Evolutionary conservation across 345 rosid species (phyloP).

Genomic region (Dipteronia sinensis): DNA sequence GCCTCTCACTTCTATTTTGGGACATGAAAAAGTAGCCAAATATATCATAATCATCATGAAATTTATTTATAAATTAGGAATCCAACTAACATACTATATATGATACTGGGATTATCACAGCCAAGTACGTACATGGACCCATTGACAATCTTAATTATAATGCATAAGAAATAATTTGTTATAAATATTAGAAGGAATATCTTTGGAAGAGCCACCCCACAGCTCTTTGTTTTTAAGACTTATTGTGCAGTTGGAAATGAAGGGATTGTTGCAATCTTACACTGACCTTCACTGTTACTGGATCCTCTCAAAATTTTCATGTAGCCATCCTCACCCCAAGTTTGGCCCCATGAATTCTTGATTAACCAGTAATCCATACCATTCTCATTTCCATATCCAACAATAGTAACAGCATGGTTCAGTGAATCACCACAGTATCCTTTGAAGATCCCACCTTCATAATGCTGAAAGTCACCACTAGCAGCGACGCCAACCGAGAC

Average conservation of each 20-base stretch:
- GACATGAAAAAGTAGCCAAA: not conserved
- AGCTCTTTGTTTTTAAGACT: not conserved
- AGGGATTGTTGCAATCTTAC: conserved; percentile 48
- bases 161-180: too few relatives aligned
- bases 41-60: not conserved
- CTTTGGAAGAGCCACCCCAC: too few relatives aligned
- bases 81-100: too few relatives aligned
- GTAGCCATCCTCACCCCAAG: conserved; percentile 57
- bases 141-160: too few relatives aligned
- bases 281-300: conserved; percentile 31
- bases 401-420: conserved; percentile 46
- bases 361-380: conserved; percentile 47
- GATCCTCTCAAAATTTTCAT: conserved; percentile 48
- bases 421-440: conserved; percentile 18
- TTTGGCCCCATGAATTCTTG: conserved; percentile 59
- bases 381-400: conserved; percentile 39
- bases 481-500: too few relatives aligned
- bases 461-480: too few relatives aligned
- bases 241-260: conserved; percentile 44
- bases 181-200: too few relatives aligned
- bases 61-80: not conserved
- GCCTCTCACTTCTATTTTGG: too few relatives aligned
- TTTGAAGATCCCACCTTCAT: conserved; percentile 7
- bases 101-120: not conserved
- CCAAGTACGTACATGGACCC: not conserved